Base-by-base conservation (phyloP, 768 basidiomycete species). In the Rhizopogon vinicolor region DNA sequence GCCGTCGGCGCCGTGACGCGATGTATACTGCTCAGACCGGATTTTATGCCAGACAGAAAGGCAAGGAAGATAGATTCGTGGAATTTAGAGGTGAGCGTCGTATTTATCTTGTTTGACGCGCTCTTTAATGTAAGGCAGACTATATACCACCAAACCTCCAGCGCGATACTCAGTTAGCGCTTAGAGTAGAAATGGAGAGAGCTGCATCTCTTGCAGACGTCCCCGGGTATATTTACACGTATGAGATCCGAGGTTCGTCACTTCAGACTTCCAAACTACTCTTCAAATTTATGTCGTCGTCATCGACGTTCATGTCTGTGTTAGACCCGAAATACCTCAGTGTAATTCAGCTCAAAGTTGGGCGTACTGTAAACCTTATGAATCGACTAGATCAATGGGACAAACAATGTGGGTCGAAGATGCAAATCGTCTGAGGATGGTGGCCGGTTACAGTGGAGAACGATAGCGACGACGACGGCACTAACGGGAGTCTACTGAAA, bases 161-260 rank as follows among this genome's bases (percentile, higher is more conserved):
- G 51, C 57, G 65, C 5, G 80, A 83, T 52, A 88, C 89, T 28
- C 83, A 84, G 61, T 73, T 79, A 31, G 78, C 83, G 2, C 66
- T 85, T 37, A 73, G 76, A 55, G 66, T 67, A 28, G 80, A 81
- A 64, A 86, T 85, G 82, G 75, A 75, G 58, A 80, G 78, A 41
- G 64, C 77, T 10, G 74, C 73, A 3, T 81, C 87, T 4, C 55
- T 62, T 3, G 77, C 80, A 8, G 90, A 93, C 59, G 78, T 76
- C 18, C 73, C 79, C 5, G 91, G 91, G 0, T 91, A 88, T 62
- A 92, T 93, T 49, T 93, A 93, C 60, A 81, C 83, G 0, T 93
- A 86, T 65, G 87, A 92, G 67, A 87, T 93, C 54, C 78, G 83
- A 66, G 86, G 88, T 88, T 65, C 44, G 67, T 60, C 46, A 29